Conservation (phyloP, 495 filamentous ascomycete species). For the Jackrogersella minutella region DNA sequence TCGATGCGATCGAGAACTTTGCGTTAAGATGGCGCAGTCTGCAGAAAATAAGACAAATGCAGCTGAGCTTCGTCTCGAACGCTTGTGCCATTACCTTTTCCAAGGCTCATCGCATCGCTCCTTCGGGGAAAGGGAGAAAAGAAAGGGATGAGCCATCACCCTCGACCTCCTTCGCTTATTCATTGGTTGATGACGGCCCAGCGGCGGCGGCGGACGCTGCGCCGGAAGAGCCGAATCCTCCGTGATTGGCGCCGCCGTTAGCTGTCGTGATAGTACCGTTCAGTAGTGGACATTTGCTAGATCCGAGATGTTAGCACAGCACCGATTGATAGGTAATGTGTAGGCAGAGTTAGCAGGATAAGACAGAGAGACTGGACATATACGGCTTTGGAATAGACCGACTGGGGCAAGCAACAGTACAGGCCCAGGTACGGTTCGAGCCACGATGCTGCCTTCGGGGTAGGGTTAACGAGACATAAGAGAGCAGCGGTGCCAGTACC, state of each 20-base stretch:
- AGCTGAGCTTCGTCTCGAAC: background rate
- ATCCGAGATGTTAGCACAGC: constrained; percentile 46
- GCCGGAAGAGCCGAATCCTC: constrained; percentile 62
- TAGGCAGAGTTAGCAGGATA: background rate
- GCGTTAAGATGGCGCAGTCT: background rate
- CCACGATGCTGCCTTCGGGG: background rate
- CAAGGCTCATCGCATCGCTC: background rate
- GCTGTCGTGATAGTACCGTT: constrained; percentile 84
- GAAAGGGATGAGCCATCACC: background rate
- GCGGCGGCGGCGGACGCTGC: constrained; percentile 38
- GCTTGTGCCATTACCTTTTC: background rate
- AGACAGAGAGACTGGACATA: background rate
- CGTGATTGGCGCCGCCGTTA: constrained; percentile 61
- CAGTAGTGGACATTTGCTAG: constrained; percentile 83
- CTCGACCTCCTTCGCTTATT: constrained; percentile 2
- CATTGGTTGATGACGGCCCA: constrained; percentile 16
- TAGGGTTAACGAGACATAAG: constrained; percentile 8
- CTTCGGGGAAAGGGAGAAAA: background rate
- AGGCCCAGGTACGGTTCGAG: background rate
- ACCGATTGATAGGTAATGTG: background rate
- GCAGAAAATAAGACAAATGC: background rate
- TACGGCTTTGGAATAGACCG: background rate
- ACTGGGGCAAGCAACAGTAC: constrained; percentile 2
- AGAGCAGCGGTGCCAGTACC: constrained; percentile 61
- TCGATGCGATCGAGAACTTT: background rate